phyloP scores from a whole-genome alignment of 148 eudicot genomes.

The Silene latifolia region DNA sequence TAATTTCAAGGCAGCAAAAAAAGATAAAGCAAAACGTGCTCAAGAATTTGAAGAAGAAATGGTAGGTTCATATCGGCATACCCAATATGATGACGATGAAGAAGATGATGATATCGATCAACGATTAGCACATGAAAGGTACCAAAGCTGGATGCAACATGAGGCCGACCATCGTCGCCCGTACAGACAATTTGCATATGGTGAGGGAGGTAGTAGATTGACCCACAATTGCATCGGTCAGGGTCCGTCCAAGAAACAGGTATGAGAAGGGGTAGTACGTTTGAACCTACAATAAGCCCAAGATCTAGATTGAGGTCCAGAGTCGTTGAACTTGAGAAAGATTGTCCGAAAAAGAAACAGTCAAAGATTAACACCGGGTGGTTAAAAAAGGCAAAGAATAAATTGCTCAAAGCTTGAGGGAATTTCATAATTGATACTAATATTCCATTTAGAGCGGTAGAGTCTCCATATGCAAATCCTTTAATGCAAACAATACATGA shows the following conservation, averaged over 20 bases:
- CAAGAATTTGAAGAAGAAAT: not conserved
- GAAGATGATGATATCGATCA: slow-evolving; percentile 1
- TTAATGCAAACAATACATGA: too few species aligned
- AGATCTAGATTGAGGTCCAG: not conserved
- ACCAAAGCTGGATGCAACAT: not conserved
- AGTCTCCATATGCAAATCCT: too few species aligned
- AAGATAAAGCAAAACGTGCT: not conserved
- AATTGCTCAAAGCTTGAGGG: not conserved
- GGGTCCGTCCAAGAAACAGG: not conserved
- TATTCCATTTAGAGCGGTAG: too few species aligned
- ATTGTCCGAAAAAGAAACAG: too few species aligned
- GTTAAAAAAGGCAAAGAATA: not conserved
- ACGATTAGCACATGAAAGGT: not conserved
- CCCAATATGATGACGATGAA: too few species aligned
- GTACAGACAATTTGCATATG: not conserved
- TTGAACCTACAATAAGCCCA: not conserved
- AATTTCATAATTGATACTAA: not conserved
- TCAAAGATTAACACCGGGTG: too few species aligned
- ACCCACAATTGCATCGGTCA: not conserved
- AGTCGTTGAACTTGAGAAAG: too few species aligned
- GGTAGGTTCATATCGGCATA: not conserved
- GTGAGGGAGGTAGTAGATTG: not conserved
- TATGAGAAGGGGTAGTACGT: not conserved
- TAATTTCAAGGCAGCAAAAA: too few species aligned
- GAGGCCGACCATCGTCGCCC: not conserved